Evolutionary conservation across 2,329 filamentous ascomycete genomes (phyloP), one percentile per base, ranked within the genome.

Genomic region (Epichloe hybrida): DNA sequence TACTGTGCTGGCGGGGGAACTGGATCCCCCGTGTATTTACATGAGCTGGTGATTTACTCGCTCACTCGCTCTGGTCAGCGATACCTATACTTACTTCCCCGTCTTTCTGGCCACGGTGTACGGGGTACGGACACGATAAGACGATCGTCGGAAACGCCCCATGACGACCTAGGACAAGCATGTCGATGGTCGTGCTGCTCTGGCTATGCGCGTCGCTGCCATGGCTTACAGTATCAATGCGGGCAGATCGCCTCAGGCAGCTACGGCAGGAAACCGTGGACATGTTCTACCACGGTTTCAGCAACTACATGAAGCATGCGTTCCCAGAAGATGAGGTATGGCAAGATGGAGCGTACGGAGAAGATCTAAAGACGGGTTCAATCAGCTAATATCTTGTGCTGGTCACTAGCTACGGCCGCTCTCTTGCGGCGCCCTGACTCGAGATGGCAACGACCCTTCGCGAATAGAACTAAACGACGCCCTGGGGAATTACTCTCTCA

Each of bases 251-350:
- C 58, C 69, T 83, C 53, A 71, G 72, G 46, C 69, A 75, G 58
- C 65, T 84, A 59, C 74, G 80, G 49, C 72, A 71, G 56, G 75
- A 81, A 52, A 81, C 80, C 11, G 77, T 81, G 52, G 76, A 87
- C 58, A 88, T 97, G 77, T 97, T 97, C 72, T 95, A 95, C 67
- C 93, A 98, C 73, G 93, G 93, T 53, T 97, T 83, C 71, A 83
- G 90, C 69, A 95, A 91, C 67, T 98, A 98, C 72, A 93, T 96
- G 83, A 71, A 79, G 57, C 76, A 95, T 67, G 93, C 90, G 52
- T 98, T 96, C 62, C 93, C 93, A 12, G 93, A 97, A 67, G 93
- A 98, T 63, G 93, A 93, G 77, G 80, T 82, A 53, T 38, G 59
- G 9, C 31, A 31, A 13, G 11, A 37, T 20, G 17, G 23, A 39